Evolutionary conservation across 2,329 filamentous ascomycete species (phyloP).

Genomic region (Pseudogymnoascus pannorum): DNA sequence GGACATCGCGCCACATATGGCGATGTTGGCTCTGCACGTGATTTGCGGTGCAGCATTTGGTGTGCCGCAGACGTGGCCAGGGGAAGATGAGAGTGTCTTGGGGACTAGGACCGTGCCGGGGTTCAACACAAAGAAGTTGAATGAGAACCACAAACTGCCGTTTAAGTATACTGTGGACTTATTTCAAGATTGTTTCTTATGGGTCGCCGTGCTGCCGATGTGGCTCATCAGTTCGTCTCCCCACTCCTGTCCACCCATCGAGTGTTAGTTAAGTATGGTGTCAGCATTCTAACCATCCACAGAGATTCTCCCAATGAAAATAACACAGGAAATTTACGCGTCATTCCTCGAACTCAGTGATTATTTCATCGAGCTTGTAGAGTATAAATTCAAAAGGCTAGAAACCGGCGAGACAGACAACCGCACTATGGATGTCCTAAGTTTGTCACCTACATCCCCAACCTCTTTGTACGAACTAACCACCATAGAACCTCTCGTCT

Average conservation of each 20-base stretch:
- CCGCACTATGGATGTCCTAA: slow-evolving; percentile 22
- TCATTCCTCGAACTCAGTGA: slow-evolving; percentile 4
- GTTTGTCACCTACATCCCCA: slow-evolving; percentile 9
- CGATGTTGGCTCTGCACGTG: slow-evolving; percentile 45
- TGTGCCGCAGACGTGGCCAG: slow-evolving; percentile 29
- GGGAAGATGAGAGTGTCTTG: slow-evolving; percentile 32
- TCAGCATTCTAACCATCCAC: not conserved
- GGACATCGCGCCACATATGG: slow-evolving; percentile 38
- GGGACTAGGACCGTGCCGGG: slow-evolving; percentile 9
- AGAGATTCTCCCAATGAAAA: slow-evolving; percentile 2
- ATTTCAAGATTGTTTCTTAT: slow-evolving; percentile 41
- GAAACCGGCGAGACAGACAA: slow-evolving; percentile 18
- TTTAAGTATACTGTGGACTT: slow-evolving; percentile 43
- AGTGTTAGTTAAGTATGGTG: not conserved
- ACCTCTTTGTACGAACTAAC: slow-evolving; percentile 5
- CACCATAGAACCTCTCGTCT: slow-evolving; percentile 15
- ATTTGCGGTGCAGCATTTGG: slow-evolving; percentile 48
- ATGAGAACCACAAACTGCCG: slow-evolving; percentile 35
- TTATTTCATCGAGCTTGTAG: slow-evolving; percentile 1
- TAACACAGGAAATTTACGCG: not conserved
- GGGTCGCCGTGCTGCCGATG: slow-evolving; percentile 38
- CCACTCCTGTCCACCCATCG: not conserved
- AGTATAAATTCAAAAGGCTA: slow-evolving; percentile 13
- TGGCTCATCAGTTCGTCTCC: slow-evolving; percentile 33
- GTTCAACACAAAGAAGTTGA: slow-evolving; percentile 14